phyloP scores from a whole-genome alignment of 257 asterid genomes.

The Rhazya stricta region DNA sequence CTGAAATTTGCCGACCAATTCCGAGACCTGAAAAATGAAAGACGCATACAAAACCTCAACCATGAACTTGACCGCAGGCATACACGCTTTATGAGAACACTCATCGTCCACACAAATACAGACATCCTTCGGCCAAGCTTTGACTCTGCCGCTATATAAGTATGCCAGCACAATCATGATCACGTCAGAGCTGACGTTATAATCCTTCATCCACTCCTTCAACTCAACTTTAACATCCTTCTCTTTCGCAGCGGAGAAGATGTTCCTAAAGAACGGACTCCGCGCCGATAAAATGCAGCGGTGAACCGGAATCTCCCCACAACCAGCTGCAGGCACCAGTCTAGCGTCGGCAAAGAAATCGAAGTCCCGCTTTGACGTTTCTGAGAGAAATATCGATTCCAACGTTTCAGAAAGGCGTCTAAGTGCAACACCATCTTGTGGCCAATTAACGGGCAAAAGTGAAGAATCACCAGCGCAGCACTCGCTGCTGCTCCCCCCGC shows the following conservation, averaged over 20 bases:
- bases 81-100: conserved; percentile 79
- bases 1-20: conserved; percentile 66
- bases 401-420: conserved; percentile 60
- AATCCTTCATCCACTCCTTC: conserved; percentile 71
- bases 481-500: conserved; percentile 62
- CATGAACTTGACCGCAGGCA: conserved; percentile 65
- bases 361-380: conserved; percentile 46
- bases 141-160: conserved; percentile 66
- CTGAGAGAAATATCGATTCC: conserved; percentile 50
- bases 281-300: conserved; percentile 76
- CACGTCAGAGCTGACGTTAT: conserved; percentile 68
- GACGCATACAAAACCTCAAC: conserved; percentile 69
- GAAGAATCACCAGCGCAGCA: conserved; percentile 49
- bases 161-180: conserved; percentile 60
- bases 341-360: conserved; percentile 78
- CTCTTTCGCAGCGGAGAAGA: conserved; percentile 40
- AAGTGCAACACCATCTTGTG: conserved; percentile 41
- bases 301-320: conserved; percentile 76
- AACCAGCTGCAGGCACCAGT: conserved; percentile 38
- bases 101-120: conserved; percentile 74
- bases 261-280: conserved; percentile 57
- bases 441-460: conserved; percentile 7
- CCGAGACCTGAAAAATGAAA: conserved; percentile 58
- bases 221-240: conserved; percentile 37
- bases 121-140: conserved; percentile 54